Base-by-base conservation (phyloP, 345 rosid genomes). In the Gossypium arboreum region DNA sequence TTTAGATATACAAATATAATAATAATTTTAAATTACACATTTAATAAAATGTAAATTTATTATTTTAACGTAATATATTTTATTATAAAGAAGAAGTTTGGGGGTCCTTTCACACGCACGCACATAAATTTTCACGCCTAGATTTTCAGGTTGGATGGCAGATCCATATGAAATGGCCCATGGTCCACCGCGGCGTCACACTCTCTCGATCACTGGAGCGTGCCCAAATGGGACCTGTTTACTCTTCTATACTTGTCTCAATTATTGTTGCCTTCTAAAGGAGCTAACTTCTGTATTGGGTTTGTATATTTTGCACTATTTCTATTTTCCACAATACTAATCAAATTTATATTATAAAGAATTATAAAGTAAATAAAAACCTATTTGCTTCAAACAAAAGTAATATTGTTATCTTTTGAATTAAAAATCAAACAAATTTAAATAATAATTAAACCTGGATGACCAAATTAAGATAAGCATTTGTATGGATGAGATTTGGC, bases 51-150 rank as follows among this genome's bases (percentile, higher is more conserved):
- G 41, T 34, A 34, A 34, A 34, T 4, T 34, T 4, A 34, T 34
- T 34, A 34, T 34, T 34, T 34, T 34, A 34, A 4, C 17, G 17
- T 52, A 10, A 18, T 1, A 17, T 55, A 55, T 6, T 52, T 7
- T 55, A 55, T 55, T n/a, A 7, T 54, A 54, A 54, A 54, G 18
- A n/a, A n/a, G n/a, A 54, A n/a, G 22, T 54, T 16, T 17, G n/a
- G 11, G 17, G 8, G 18, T 7, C 5, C n/a, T 54, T 18, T 54
- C 58, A n/a, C 20, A 54, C 58, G 58, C 58, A n/a, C 58, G 63
- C 50, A 45, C 80, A 59, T 73, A 76, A 44, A 56, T 1, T 66
- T 76, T 62, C 79, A 83, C 63, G 73, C 81, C 72, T 72, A 7
- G 16, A 12, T 24, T 60, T 55, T 64, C 6, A 3, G 54, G 47